These are phyloP conservation scores for Penicillium sp. DNA, from an alignment of 2,329 filamentous ascomycete genomes.

Conservation along the genomic window DNA sequence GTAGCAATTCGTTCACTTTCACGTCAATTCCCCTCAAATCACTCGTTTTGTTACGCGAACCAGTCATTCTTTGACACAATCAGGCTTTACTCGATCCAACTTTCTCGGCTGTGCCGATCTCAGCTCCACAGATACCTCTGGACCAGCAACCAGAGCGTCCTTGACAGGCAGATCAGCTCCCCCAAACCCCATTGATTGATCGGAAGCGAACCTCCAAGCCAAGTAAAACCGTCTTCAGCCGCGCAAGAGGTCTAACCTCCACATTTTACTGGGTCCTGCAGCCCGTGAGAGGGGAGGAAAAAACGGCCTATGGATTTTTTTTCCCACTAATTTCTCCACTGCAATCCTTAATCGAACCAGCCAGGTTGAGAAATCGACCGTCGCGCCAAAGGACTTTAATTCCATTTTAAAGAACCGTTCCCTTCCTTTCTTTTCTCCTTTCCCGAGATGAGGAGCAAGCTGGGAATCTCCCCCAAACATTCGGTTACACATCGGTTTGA, in stretches of 20 bases:
- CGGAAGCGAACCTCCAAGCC: not conserved
- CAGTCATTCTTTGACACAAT: not conserved
- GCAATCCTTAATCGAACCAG: conserved; percentile 10
- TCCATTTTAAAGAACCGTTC: conserved; percentile 10
- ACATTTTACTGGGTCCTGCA: not conserved
- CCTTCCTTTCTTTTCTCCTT: not conserved
- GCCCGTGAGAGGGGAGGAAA: not conserved
- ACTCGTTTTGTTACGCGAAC: no score
- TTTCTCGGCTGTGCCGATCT: not conserved
- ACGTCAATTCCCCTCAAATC: not conserved
- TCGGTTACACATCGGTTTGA: conserved; percentile 49
- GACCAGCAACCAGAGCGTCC: not conserved
- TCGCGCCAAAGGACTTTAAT: not conserved
- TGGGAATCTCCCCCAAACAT: conserved; percentile 40
- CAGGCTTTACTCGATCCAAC: not conserved
- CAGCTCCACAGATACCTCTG: not conserved
- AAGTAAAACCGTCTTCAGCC: not conserved
- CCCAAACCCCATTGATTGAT: not conserved
- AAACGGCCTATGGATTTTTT: conserved; percentile 7
- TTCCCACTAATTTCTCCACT: conserved; percentile 4
- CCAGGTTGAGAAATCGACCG: conserved; percentile 15
- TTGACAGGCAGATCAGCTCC: not conserved
- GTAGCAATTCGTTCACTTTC: not conserved
- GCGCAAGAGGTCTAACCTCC: not conserved
- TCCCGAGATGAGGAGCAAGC: conserved; percentile 33